Percentiles rank a stretch among this genome's conserved stretches.
Evolutionary conservation across 2,329 filamentous ascomycete species (phyloP).

Genomic region (Waltergamsia citrina): DNA sequence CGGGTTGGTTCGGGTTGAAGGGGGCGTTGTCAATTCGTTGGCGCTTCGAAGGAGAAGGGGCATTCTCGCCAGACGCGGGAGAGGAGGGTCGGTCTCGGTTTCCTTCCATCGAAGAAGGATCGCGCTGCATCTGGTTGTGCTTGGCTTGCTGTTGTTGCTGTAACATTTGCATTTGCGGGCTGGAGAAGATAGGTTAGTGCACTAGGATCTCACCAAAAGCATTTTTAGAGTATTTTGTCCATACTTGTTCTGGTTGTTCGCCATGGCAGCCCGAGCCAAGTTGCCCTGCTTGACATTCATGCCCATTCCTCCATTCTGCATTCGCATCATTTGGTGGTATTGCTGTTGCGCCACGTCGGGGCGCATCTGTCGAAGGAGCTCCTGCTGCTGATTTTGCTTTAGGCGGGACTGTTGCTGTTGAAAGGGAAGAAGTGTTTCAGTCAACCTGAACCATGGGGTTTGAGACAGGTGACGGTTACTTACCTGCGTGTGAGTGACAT

Average conservation of each 20-base stretch:
- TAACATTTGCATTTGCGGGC: conserved; percentile 63
- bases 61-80: conserved; percentile 75
- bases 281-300: conserved; percentile 51
- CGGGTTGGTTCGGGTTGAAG: conserved; percentile 62
- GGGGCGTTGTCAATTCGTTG: conserved; percentile 64
- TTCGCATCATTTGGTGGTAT: conserved; percentile 57
- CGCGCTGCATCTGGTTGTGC: conserved; percentile 76
- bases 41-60: conserved; percentile 85
- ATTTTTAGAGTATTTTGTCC: neutral
- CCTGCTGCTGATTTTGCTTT: conserved; percentile 68
- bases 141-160: conserved; percentile 61
- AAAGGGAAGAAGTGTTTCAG: conserved; percentile 5
- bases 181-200: conserved; percentile 18
- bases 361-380: conserved; percentile 66
- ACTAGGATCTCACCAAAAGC: neutral
- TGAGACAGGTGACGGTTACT: conserved; percentile 12
- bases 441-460: conserved; percentile 1
- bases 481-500: conserved; percentile 79
- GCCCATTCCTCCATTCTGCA: conserved; percentile 51
- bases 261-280: conserved; percentile 66
- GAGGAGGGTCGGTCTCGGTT: conserved; percentile 74
- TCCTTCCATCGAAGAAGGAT: conserved; percentile 79
- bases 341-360: conserved; percentile 47
- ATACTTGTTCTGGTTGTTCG: conserved; percentile 66
- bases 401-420: conserved; percentile 56